Evolutionary conservation across 148 eudicot genomes (phyloP).

Genomic region (Fagopyrum homotropicum): DNA sequence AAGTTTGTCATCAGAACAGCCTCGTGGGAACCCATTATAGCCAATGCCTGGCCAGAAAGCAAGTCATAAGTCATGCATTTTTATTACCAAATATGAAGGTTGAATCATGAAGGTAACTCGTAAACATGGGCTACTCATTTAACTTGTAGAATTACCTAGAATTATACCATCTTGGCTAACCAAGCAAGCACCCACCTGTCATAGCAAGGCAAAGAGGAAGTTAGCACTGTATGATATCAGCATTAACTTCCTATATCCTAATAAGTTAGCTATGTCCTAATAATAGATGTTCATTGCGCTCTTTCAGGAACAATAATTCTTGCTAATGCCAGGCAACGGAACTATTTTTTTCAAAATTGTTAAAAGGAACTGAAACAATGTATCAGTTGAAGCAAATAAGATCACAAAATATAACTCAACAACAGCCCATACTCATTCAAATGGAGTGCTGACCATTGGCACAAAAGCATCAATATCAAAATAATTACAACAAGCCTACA

Average conservation of each 20-base stretch:
- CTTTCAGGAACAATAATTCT: background rate
- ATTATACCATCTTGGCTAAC: slow-evolving; percentile 73
- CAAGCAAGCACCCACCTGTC: slow-evolving; percentile 79
- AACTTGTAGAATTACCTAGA: slow-evolving; percentile 37
- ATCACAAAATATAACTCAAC: background rate
- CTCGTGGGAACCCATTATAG: slow-evolving; percentile 94
- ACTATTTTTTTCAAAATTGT: background rate
- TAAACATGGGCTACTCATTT: slow-evolving; percentile 10
- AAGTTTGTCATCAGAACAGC: slow-evolving; percentile 89
- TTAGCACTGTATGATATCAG: background rate
- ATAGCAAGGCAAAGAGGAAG: background rate
- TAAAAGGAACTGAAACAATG: background rate
- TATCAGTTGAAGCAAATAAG: background rate
- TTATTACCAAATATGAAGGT: slow-evolving; percentile 5
- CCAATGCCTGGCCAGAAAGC: slow-evolving; percentile 65
- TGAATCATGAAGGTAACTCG: background rate
- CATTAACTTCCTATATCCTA: background rate
- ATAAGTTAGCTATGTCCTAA: background rate
- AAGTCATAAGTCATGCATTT: slow-evolving; percentile 11
- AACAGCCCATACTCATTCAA: background rate
- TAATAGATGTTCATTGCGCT: background rate
- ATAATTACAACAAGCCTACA: background rate
- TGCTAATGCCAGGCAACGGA: background rate
- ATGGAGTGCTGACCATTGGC: background rate
- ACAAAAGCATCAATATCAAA: background rate